Conservation (phyloP, 805 yeast species). For the Blastobotrys terrestris region DNA sequence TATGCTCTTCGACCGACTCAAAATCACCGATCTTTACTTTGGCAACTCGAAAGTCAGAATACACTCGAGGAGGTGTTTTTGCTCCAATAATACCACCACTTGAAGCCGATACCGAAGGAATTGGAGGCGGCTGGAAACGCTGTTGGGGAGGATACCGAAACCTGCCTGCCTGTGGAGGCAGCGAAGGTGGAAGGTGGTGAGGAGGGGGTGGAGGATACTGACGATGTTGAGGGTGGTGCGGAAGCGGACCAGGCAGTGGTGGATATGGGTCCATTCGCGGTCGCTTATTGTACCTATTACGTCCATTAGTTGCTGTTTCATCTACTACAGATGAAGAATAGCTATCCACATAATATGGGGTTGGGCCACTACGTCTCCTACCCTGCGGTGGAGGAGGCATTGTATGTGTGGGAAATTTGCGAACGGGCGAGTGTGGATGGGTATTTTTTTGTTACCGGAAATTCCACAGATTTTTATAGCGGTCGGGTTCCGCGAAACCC, state of each 20-base stretch:
- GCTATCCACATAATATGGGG: background rate
- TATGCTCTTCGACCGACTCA: constrained; percentile 6
- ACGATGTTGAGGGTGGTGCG: background rate
- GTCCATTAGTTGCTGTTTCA: background rate
- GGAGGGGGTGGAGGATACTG: background rate
- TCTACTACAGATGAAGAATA: background rate
- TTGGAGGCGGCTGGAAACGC: background rate
- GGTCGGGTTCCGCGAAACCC: background rate
- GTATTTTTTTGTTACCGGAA: background rate
- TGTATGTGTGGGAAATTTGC: background rate
- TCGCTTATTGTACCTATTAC: background rate
- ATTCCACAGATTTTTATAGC: background rate
- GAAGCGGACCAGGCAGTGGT: background rate
- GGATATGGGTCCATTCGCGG: background rate
- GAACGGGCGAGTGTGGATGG: background rate
- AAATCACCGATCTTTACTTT: constrained; percentile 10
- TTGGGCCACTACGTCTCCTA: background rate
- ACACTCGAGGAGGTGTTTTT: constrained; percentile 2
- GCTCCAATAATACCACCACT: background rate
- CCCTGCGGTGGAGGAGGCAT: background rate
- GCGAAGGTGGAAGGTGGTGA: background rate
- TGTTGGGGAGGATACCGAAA: background rate
- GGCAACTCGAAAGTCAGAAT: constrained; percentile 13
- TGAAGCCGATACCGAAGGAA: background rate
- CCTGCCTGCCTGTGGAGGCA: background rate